These are phyloP conservation scores for Vaucheria bursata DNA, from an alignment of 352 stramenopile genomes.

Conservation along the genomic window DNA sequence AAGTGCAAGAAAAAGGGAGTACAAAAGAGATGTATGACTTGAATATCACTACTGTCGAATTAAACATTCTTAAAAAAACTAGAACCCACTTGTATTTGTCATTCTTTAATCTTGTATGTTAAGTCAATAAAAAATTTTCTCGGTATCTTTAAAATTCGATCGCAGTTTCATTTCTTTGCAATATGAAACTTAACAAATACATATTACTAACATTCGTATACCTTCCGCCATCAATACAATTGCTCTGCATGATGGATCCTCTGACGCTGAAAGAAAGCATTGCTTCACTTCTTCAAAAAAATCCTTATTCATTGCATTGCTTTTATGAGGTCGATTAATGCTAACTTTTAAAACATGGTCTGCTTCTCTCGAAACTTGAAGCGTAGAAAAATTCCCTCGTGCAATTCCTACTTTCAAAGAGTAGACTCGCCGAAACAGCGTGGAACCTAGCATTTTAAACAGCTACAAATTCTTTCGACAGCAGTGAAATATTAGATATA, in stretches of 20 bases:
- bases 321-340: conserved; percentile 52
- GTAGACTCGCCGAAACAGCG: not conserved
- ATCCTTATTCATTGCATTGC: conserved; percentile 53
- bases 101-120: not conserved
- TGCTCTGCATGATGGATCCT: conserved; percentile 41
- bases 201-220: conserved; percentile 22
- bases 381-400: not conserved
- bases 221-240: conserved; percentile 50
- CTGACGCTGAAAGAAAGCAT: conserved; percentile 50
- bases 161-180: not conserved
- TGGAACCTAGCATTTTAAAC: not conserved
- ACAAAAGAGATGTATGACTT: not conserved
- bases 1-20: too few relatives aligned
- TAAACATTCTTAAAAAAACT: not conserved
- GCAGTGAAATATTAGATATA: not conserved
- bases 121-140: not conserved
- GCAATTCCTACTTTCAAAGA: not conserved
- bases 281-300: conserved; percentile 51
- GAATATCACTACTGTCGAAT: not conserved
- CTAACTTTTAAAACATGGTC: conserved; percentile 26
- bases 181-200: not conserved
- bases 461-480: not conserved
- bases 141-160: not conserved
- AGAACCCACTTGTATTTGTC: not conserved
- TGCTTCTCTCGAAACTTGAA: not conserved